Evolutionary conservation across 441 rosid genomes (phyloP).

Genomic region (Syzygium malaccense): DNA sequence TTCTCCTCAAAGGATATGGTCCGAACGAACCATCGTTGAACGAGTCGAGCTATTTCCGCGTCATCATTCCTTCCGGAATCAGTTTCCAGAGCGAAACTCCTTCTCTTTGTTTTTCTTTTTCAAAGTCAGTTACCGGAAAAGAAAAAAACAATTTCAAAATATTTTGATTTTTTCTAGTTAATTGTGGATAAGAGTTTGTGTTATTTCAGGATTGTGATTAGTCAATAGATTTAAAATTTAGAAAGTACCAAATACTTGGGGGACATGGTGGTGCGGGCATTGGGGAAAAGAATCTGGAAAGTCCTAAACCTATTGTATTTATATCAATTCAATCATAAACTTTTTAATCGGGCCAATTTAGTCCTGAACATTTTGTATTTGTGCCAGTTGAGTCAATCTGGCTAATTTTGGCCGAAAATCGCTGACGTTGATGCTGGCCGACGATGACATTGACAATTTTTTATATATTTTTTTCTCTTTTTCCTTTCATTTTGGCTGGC

Average conservation of each 20-base stretch:
- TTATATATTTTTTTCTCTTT: no score
- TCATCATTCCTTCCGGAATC: neutral
- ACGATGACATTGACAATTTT: no score
- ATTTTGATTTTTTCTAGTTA: neutral
- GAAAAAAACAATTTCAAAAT: neutral
- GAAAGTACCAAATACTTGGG: neutral
- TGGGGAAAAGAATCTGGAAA: no score
- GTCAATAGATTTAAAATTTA: neutral
- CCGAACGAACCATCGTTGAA: neutral
- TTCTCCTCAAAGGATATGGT: neutral
- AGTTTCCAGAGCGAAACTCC: neutral
- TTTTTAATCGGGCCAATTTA: no score
- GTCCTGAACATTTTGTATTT: no score
- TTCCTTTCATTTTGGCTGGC: no score
- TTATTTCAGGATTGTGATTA: neutral
- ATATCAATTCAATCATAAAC: no score
- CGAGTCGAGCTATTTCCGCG: neutral
- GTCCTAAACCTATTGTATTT: no score
- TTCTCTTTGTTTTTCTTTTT: no score
- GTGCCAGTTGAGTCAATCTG: no score
- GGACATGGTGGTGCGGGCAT: neutral
- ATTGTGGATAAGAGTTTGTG: neutral
- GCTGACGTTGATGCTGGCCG: no score
- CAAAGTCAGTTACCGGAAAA: neutral
- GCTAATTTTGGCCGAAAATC: no score